These are phyloP conservation scores for Verticillium alfalfae DNA, from an alignment of 2,329 filamentous ascomycete species.

Conservation along the genomic window DNA sequence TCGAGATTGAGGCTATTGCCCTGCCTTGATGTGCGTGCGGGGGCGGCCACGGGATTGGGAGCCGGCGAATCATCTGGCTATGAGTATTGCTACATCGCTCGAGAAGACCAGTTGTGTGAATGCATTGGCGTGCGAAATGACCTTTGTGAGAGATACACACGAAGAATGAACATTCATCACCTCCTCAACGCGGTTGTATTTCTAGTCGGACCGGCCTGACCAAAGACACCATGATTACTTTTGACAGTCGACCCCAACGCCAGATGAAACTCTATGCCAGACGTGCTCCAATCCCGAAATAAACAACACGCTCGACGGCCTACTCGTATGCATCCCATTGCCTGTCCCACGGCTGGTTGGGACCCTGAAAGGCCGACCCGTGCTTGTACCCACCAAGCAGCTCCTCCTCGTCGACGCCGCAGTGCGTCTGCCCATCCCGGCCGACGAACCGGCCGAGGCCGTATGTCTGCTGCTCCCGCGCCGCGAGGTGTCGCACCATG, in stretches of 20 bases:
- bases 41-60: constrained; percentile 1
- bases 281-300: no score
- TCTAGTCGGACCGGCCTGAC: neutral
- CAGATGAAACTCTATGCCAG: neutral
- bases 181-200: no score
- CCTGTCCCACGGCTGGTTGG: constrained; percentile 47
- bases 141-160: no score
- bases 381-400: constrained; percentile 61
- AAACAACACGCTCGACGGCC: no score
- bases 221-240: neutral
- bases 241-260: neutral
- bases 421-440: constrained; percentile 66
- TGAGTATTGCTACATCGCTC: neutral
- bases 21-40: neutral
- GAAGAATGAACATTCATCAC: neutral
- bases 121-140: no score
- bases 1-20: constrained; percentile 27
- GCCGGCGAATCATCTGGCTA: neutral
- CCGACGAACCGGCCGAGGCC: constrained; percentile 74
- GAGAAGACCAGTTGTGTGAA: no score
- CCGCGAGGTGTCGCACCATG: constrained; percentile 57
- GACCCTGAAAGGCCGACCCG: constrained; percentile 44
- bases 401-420: constrained; percentile 74
- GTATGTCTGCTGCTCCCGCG: constrained; percentile 63
- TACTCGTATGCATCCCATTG: constrained; percentile 26